Evolutionary conservation across 2,329 filamentous ascomycete species (phyloP), one percentile per base, ranked within the genome.

Genomic region (Ampelomyces quisqualis): DNA sequence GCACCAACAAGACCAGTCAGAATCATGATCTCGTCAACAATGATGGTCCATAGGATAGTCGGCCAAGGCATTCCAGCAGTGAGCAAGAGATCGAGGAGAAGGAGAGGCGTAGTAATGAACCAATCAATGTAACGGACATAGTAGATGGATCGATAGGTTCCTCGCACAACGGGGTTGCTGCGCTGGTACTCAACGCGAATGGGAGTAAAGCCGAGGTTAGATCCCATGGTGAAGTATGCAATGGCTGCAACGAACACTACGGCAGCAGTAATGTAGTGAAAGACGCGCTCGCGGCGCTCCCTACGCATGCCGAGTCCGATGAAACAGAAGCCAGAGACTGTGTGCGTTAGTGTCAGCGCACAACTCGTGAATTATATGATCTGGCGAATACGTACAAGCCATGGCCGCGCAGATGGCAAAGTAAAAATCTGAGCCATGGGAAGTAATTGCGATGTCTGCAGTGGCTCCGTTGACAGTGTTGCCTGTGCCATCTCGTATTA

Each of bases 81-180:
- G 14, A 88, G 70, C 28, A 86, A 71, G 2, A 87, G 62, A 43
- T 84, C 79, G 36, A 80, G 62, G 1, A 86, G 73, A 5, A 87
- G 69, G 1, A 86, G 70, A 6, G 82, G 82, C 2, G 81, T 85
- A 1, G 82, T 85, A 49, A 84, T 73, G 63, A 75, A 68, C 79
- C 79, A 83, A 53, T 83, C 80, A 46, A 85, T 79, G 64, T 84
- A 85, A 29, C 82, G 73, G 26, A 81, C 80, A 50, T 83, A 85
- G 66, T 82, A 85, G 57, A 86, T 78, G 58, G 84, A 77, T 28
- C 84, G 77, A 34, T 77, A 78, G 2, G 67, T 60, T 5, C 79
- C 79, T 2, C 64, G 47, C 2, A 78, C 73, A 4, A 73, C 70
- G 10, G 70, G 65, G 38, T 70, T 60, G 42, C 45, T 66, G 36